Percentiles rank a stretch among this genome's conserved stretches.
Evolutionary conservation across 441 rosid genomes (phyloP).

Genomic region (Rhodomyrtus psidioides): DNA sequence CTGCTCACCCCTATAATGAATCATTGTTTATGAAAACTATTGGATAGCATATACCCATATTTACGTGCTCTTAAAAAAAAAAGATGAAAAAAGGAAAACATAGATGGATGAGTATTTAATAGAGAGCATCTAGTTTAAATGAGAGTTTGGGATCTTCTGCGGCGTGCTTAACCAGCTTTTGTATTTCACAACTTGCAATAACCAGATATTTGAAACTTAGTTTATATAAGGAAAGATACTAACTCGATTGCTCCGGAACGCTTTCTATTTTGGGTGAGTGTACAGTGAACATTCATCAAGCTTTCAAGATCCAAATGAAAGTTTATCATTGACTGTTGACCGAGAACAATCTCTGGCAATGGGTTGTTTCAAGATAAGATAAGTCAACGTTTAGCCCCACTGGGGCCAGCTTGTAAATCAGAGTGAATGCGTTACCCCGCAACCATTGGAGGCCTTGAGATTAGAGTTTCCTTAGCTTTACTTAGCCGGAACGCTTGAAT

Average conservation of each 20-base stretch:
- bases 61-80: neutral
- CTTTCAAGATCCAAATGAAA: neutral
- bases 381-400: neutral
- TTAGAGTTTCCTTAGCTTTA: neutral
- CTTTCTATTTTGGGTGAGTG: neutral
- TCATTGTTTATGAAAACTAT: neutral
- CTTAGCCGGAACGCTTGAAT: neutral
- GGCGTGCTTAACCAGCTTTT: neutral
- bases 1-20: no score
- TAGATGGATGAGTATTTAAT: neutral
- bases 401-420: neutral
- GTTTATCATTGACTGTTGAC: neutral
- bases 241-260: neutral
- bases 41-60: neutral
- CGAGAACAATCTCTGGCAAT: neutral
- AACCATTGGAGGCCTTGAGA: neutral
- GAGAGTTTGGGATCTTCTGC: neutral
- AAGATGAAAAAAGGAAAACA: no score
- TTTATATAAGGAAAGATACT: neutral
- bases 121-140: neutral
- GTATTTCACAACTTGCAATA: neutral
- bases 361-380: neutral
- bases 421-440: neutral
- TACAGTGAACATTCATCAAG: neutral
- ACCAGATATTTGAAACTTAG: neutral